phyloP scores from a whole-genome alignment of 1,139 yeast species.

The Chernovozyma aurita region DNA sequence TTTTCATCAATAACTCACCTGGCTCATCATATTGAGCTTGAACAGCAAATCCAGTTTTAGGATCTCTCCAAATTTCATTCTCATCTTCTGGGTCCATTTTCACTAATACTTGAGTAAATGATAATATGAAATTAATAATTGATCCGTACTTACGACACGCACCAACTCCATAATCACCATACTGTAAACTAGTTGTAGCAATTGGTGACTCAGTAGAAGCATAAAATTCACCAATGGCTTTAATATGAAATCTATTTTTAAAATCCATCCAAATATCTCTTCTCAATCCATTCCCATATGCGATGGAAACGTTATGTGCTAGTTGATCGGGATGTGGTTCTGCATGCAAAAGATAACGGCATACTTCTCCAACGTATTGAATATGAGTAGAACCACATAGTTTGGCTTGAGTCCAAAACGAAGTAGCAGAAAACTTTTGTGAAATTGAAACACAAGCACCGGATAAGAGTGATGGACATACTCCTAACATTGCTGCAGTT shows the following conservation, averaged over 20 bases:
- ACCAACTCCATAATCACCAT: slow-evolving; percentile 79
- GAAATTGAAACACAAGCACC: slow-evolving; percentile 78
- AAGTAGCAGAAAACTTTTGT: slow-evolving; percentile 76
- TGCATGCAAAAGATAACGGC: slow-evolving; percentile 76
- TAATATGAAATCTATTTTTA: slow-evolving; percentile 70
- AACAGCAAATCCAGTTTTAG: slow-evolving; percentile 56
- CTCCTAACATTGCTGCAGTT: slow-evolving; percentile 86
- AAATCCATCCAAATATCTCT: slow-evolving; percentile 88
- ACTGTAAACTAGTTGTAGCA: slow-evolving; percentile 80
- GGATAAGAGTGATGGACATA: slow-evolving; percentile 60
- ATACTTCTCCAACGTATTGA: slow-evolving; percentile 95
- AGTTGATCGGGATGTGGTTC: slow-evolving; percentile 64
- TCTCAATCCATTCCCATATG: slow-evolving; percentile 91
- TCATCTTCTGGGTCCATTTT: slow-evolving; percentile 83
- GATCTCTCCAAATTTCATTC: slow-evolving; percentile 64
- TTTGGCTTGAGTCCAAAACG: slow-evolving; percentile 89
- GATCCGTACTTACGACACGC: slow-evolving; percentile 85
- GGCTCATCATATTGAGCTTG: slow-evolving; percentile 52
- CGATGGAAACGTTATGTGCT: slow-evolving; percentile 61
- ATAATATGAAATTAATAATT: slow-evolving; percentile 49
- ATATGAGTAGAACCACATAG: slow-evolving; percentile 69
- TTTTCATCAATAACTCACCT: slow-evolving; percentile 82
- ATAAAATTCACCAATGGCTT: slow-evolving; percentile 83
- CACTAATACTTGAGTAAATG: slow-evolving; percentile 58
- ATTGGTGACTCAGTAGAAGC: slow-evolving; percentile 93